A percentile compares a stretch with the other conserved stretches of the same genome.
phyloP scores from a whole-genome alignment of 2,329 filamentous ascomycete species.

The Aspergillus jensenii region DNA sequence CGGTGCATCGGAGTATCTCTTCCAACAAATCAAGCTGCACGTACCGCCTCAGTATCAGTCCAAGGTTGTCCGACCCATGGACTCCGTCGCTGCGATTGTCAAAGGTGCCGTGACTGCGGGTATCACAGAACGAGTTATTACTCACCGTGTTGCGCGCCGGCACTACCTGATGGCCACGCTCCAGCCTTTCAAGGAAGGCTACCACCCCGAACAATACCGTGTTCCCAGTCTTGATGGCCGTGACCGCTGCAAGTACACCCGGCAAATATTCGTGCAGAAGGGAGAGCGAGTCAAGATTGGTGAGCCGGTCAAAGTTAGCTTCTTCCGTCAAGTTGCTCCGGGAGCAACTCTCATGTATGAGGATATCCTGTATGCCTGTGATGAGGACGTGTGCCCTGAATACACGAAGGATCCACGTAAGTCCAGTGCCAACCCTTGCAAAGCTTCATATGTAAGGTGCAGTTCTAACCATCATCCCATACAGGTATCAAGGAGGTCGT shows the following conservation, averaged over 20 bases:
- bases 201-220: slow-evolving; percentile 96
- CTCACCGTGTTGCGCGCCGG: slow-evolving; percentile 91
- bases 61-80: slow-evolving; percentile 98
- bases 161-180: slow-evolving; percentile 99
- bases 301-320: slow-evolving; percentile 97
- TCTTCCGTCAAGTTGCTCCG: slow-evolving; percentile 96
- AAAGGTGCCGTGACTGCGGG: slow-evolving; percentile 97
- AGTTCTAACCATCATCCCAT: background rate
- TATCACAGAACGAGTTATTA: slow-evolving; percentile 95
- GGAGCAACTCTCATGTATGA: slow-evolving; percentile 99
- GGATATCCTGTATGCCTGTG: slow-evolving; percentile 95
- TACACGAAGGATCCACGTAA: slow-evolving; percentile 99
- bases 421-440: slow-evolving; percentile 42
- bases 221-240: slow-evolving; percentile 95
- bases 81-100: slow-evolving; percentile 96
- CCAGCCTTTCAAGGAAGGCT: slow-evolving; percentile 97
- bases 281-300: slow-evolving; percentile 99
- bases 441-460: background rate
- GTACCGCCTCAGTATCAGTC: slow-evolving; percentile 97
- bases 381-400: slow-evolving; percentile 96
- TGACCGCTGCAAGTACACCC: slow-evolving; percentile 96
- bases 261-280: slow-evolving; percentile 98
- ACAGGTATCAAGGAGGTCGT: slow-evolving; percentile 98
- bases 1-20: slow-evolving; percentile 96
- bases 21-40: slow-evolving; percentile 98